Base-by-base conservation (phyloP, 129 eudicot genomes). In the Smallanthus sonchifolius region DNA sequence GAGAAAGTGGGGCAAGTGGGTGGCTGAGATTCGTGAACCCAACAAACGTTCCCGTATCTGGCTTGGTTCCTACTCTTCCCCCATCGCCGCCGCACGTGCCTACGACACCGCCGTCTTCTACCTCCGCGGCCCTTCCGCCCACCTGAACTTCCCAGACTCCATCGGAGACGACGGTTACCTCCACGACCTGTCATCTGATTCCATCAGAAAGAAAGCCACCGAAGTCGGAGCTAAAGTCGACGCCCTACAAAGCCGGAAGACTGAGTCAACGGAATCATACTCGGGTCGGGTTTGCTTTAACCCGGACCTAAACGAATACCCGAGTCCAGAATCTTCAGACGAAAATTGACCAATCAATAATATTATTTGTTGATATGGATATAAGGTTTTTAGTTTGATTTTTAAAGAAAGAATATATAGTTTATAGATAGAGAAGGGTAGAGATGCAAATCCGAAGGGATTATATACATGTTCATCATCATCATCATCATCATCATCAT, bases 1-100 rank as follows among this genome's bases (percentile, higher is more conserved):
- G 96, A 83, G 97, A 43, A 92, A 92, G 93, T 92, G 96, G 97
- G 97, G 97, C 6, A 92, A 92, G 75, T 92, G 97, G 97, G 97
- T 92, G 36, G 97, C 97, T n/a, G 97, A 92, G 67, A 89, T 92
- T 39, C 79, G 97, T 47, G 97, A 89, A 66, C 97, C 97, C 9
- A 92, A 92, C 80, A 92, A 92, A 56, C 75, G 97, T 3, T 81
- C 97, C 5, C 84, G 97, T 44, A 87, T 92, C 5, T 92, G 97
- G 97, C 86, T 92, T 1, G 97, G 97, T 42, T 92, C 97, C 11
- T 92, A 92, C 78, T 88, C 97, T 36, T 84, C 97, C 36, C 96
- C 97, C 2, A 84, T 86, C 49, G 97, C 97, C 36, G 97, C 97
- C 44, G 97, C 97, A 2, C 90, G 96, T 20, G 97, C 96, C n/a